Base-by-base conservation (phyloP, 257 asterid species). In the Verbascum thapsus region DNA sequence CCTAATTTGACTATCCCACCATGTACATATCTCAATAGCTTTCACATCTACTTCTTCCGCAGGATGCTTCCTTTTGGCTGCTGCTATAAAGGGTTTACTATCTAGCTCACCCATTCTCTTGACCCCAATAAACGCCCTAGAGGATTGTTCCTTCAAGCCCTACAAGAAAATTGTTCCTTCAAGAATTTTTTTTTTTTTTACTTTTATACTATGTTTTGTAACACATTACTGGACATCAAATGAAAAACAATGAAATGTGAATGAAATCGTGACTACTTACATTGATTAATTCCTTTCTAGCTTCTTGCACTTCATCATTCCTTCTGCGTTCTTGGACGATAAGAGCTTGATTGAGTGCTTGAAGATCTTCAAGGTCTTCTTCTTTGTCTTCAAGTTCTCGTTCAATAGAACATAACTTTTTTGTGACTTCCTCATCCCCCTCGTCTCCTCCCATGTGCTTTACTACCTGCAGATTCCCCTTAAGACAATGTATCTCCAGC, bases 301-400 rank as follows among this genome's bases (percentile, higher is more conserved):
- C 97, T 45, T 85, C 97, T 72, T 85, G 95, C 59, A 90, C 42
- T 73, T 87, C 97, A 44, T 81, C 88, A 49, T 85, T 90, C 79
- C 81, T 69, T 51, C 80, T 87, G 61, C 86, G 80, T 54, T 90
- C 91, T 72, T 81, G 77, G 45, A 87, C 70, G 32, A 85, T 67
- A 20, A 90, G 84, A 42, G 85, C 71, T 68, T 87, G 91, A 54
- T 77, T 81, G 75, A 85, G 62, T 44, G 64, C 68, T 26, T 78
- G 80, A 39, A 80, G 68, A 64, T 69, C 64, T 9, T 78, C 80
- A 57, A 70, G 83, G 59, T 85, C 86, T 68, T 79, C 91, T 80
- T 85, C 88, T 76, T 87, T 85, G 40, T 87, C 96, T 61, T 81
- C 78, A 58, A 90, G 66, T 68, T 71, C 68, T 67, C 72, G 4